Percentiles rank a stretch among this genome's conserved stretches.
These are phyloP conservation scores for Conticribra weissflogii DNA, from an alignment of 108 stramenopile species.

Conservation along the genomic window DNA sequence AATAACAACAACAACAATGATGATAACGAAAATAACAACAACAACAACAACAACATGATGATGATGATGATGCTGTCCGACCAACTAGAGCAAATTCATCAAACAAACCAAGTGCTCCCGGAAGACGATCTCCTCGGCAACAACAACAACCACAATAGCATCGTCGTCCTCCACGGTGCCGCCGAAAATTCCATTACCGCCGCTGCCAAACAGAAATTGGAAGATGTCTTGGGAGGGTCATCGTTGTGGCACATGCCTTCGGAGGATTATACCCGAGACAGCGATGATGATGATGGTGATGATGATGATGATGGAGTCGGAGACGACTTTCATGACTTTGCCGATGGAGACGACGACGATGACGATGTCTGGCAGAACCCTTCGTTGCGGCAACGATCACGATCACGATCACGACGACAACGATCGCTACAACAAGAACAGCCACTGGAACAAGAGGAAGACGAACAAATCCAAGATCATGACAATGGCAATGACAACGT, in stretches of 20 bases:
- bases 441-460: no score
- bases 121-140: no score
- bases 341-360: conserved; percentile 5
- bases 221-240: conserved; percentile 26
- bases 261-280: conserved; percentile 1
- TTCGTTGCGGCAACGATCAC: no score
- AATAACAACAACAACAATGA: no score
- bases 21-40: not conserved
- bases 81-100: no score
- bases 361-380: conserved; percentile 1
- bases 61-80: no score
- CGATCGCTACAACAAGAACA: no score
- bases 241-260: conserved; percentile 25
- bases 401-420: no score
- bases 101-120: no score
- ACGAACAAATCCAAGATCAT: no score
- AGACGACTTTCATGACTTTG: not conserved
- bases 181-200: not conserved
- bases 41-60: not conserved
- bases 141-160: not conserved
- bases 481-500: no score
- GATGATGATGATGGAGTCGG: conserved; percentile 1
- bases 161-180: not conserved
- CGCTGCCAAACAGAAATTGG: not conserved
- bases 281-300: not conserved